Evolutionary conservation across 148 eudicot species (phyloP), one percentile per base, ranked within the genome.

Genomic region (Euryodendron excelsum): DNA sequence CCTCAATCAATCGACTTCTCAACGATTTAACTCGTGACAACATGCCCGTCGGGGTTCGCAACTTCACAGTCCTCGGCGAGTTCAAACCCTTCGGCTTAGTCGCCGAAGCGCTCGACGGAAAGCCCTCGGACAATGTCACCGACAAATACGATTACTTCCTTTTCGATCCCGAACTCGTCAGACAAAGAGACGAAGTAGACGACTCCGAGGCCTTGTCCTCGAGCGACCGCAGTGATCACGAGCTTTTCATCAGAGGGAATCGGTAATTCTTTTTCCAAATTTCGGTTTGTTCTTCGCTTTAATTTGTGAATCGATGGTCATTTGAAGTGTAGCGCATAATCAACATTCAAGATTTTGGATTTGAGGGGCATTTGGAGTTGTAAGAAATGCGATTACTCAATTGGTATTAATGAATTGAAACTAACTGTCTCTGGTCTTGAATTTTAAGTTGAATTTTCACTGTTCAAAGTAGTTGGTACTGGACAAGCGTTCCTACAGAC

Each of bases 41-140:
- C 72, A 89, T 88, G 93, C 63, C 95, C 20, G 84, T 61, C 9
- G 94, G 90, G 56, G 92, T 79, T 50, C 87, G 97, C 67, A 86
- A 82, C 52, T 88, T 96, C 61, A 86, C 80, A 0, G 92, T 96
- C n/a, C 85, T 96, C 31, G 92, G 90, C 66, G 98, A 93, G 79
- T 96, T 96, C 89, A 96, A 90, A 73, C 99, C 99, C 0, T 90
- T 90, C 78, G 99, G 99, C 21, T 41, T 96, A 55, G 82, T 92
- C 39, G 95, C 95, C 14, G 99, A 96, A 86, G 86, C 93, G 69
- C 86, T 92, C 33, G 98, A 96, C 79, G 99, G 97, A 0, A 84
- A 88, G 61, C 84, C 92, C 12, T 50, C 86, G 50, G 90, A 85
- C 9, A 74, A 83, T 77, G 83, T 81, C 71, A 8, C 79, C 36